These are phyloP conservation scores for Saitoella complicata DNA, from an alignment of 805 yeast genomes.

Conservation along the genomic window DNA sequence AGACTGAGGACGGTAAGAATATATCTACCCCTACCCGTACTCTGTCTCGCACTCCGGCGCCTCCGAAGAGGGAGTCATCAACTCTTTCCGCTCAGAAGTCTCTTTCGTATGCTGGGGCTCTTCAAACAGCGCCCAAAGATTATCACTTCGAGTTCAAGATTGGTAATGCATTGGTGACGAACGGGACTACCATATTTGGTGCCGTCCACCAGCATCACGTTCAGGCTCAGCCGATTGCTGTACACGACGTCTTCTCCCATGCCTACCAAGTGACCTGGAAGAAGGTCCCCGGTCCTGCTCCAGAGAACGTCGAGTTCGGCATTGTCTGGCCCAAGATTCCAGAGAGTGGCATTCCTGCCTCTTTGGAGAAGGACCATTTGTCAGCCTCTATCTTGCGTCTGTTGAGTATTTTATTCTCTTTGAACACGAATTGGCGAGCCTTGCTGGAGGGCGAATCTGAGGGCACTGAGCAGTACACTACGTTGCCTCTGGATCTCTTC, in stretches of 20 bases:
- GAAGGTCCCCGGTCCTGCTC: slow-evolving; percentile 8
- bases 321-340: background rate
- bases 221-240: background rate
- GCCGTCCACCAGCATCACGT: slow-evolving; percentile 31
- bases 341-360: slow-evolving; percentile 4
- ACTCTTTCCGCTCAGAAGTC: slow-evolving; percentile 4
- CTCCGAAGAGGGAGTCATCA: background rate
- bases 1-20: slow-evolving; percentile 4
- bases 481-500: slow-evolving; percentile 25
- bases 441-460: slow-evolving; percentile 4
- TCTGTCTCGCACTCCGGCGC: background rate
- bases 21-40: slow-evolving; percentile 2
- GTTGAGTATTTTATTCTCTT: slow-evolving; percentile 15
- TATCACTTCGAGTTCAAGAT: slow-evolving; percentile 38
- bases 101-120: slow-evolving; percentile 9
- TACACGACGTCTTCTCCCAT: too few relatives aligned
- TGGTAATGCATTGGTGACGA: slow-evolving; percentile 38
- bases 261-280: slow-evolving; percentile 3
- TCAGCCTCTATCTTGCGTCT: slow-evolving; percentile 15
- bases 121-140: slow-evolving; percentile 9
- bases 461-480: background rate
- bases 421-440: slow-evolving; percentile 15
- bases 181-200: slow-evolving; percentile 56
- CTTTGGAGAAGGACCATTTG: slow-evolving; percentile 5
- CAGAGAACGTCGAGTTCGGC: background rate